These are phyloP conservation scores for Fusarium udum DNA, from an alignment of 2,329 filamentous ascomycete species.

Conservation along the genomic window DNA sequence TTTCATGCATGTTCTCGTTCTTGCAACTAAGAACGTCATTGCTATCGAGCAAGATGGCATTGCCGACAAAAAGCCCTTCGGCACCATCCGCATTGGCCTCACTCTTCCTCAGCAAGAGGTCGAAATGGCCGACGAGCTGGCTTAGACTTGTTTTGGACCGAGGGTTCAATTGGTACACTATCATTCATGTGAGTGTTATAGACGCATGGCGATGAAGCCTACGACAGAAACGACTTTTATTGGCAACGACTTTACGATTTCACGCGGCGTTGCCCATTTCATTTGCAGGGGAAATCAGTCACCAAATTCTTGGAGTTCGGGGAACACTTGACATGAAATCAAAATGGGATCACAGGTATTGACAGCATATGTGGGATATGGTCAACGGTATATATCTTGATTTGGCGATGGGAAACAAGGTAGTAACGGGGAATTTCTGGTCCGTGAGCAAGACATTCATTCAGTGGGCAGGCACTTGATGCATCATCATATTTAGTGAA, in stretches of 20 bases:
- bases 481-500: background rate
- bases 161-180: background rate
- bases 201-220: background rate
- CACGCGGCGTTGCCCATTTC: background rate
- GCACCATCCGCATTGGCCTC: constrained; percentile 58
- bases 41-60: constrained; percentile 67
- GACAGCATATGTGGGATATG: background rate
- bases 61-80: constrained; percentile 53
- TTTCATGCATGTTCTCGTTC: constrained; percentile 76
- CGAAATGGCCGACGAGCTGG: constrained; percentile 35
- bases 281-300: background rate
- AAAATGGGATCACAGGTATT: constrained; percentile 11
- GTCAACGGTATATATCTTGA: background rate
- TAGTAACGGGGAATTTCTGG: background rate
- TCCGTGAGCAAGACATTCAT: background rate
- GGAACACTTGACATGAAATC: background rate
- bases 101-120: constrained; percentile 28
- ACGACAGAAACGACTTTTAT: background rate
- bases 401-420: background rate
- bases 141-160: constrained; percentile 11
- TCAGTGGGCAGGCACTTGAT: background rate
- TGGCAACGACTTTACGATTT: background rate
- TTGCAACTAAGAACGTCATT: constrained; percentile 73
- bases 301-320: constrained; percentile 5
- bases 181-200: constrained; percentile 5